Percentiles rank a stretch among this genome's conserved stretches.
Conservation (phyloP, 768 basidiomycete species). For the Trametes gibbosa region DNA sequence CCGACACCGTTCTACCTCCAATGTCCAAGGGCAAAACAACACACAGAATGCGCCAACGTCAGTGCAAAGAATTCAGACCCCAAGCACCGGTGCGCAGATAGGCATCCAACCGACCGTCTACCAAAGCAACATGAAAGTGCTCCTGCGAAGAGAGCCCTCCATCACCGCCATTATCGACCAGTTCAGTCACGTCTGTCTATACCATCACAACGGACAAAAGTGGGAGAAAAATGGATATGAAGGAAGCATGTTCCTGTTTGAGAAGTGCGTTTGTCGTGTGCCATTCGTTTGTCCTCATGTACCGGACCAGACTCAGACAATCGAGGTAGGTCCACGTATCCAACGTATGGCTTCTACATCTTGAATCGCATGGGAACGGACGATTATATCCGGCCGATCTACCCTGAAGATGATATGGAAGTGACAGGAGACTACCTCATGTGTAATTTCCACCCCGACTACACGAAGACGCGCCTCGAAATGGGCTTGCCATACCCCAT, state of each 20-base stretch:
- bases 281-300: not conserved
- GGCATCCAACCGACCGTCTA: constrained; percentile 39
- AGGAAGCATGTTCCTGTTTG: constrained; percentile 88
- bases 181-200: constrained; percentile 84
- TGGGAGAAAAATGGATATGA: constrained; percentile 86
- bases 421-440: constrained; percentile 64
- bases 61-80: constrained; percentile 19
- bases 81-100: constrained; percentile 20
- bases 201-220: constrained; percentile 67
- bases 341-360: constrained; percentile 82
- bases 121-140: constrained; percentile 74
- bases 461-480: constrained; percentile 42
- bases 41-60: constrained; percentile 8
- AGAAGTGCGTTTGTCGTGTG: constrained; percentile 52
- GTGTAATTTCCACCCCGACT: constrained; percentile 72
- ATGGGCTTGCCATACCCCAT: constrained; percentile 28
- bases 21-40: constrained; percentile 7
- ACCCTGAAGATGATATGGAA: constrained; percentile 76
- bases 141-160: constrained; percentile 74
- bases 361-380: constrained; percentile 79
- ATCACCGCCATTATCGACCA: constrained; percentile 83
- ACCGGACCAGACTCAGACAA: not conserved
- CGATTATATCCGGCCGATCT: constrained; percentile 71
- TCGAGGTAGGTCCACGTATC: constrained; percentile 60
- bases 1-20: constrained; percentile 27